Conservation (phyloP, 352 stramenopile species). For the Phytopythium boreale region DNA sequence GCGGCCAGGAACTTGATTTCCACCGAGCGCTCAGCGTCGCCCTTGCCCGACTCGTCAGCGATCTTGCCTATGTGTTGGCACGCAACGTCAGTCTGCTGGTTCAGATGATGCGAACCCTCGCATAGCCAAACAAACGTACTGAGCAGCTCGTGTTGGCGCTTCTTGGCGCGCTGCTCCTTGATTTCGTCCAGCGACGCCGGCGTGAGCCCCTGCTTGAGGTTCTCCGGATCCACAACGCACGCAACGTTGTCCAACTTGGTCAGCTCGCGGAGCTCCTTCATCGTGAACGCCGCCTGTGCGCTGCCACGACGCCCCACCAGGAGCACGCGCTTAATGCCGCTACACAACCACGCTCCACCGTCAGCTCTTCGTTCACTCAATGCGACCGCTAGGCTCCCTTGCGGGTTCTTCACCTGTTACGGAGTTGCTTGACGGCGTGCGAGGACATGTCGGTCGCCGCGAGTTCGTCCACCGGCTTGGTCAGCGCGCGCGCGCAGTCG, state of each 20-base stretch:
- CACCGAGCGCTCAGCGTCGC: constrained; percentile 39
- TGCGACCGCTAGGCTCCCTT: too few relatives aligned
- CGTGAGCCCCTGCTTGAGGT: constrained; percentile 88
- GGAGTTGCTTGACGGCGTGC: constrained; percentile 86
- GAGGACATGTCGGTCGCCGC: constrained; percentile 91
- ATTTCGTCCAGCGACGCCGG: constrained; percentile 87
- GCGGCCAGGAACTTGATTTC: constrained; percentile 92
- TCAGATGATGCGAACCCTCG: background rate
- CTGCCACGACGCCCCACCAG: constrained; percentile 93
- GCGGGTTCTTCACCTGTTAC: constrained; percentile 26
- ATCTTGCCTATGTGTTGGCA: constrained; percentile 30
- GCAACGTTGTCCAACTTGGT: constrained; percentile 75
- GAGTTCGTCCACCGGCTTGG: constrained; percentile 89
- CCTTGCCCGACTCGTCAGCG: constrained; percentile 30
- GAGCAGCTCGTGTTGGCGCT: constrained; percentile 84
- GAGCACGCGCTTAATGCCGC: constrained; percentile 80
- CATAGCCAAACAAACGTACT: constrained; percentile 10
- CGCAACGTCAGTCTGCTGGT: background rate
- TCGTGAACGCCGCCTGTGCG: constrained; percentile 96
- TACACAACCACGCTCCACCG: constrained; percentile 8
- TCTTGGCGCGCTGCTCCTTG: constrained; percentile 71
- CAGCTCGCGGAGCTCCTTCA: constrained; percentile 94
- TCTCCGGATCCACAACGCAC: constrained; percentile 86
- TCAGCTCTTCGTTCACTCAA: background rate
- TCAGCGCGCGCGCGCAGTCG: constrained; percentile 95